Evolutionary conservation across 768 basidiomycete species (phyloP).

Genomic region (Naganishia antarctica): DNA sequence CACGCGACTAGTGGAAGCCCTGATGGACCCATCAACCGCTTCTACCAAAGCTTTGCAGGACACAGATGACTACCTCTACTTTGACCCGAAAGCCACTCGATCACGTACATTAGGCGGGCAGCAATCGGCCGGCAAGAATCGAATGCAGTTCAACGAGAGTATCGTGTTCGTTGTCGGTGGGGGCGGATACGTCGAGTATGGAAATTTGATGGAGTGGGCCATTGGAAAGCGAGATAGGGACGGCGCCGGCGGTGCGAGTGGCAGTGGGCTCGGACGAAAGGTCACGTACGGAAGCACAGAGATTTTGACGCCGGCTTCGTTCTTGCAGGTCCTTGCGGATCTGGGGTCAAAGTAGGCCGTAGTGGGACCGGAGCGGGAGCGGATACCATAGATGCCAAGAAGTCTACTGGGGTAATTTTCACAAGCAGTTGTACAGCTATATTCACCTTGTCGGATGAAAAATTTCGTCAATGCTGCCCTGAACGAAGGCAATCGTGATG

Average conservation of each 20-base stretch:
- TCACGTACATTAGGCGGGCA: constrained; percentile 52
- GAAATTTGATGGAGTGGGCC: constrained; percentile 93
- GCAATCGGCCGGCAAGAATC: constrained; percentile 53
- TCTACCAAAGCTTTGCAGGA: constrained; percentile 91
- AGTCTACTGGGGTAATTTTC: too few relatives aligned
- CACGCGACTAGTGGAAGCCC: constrained; percentile 85
- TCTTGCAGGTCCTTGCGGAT: constrained; percentile 65
- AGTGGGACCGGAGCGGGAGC: too few relatives aligned
- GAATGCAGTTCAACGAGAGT: constrained; percentile 68
- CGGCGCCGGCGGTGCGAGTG: constrained; percentile 33
- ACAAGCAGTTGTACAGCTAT: too few relatives aligned
- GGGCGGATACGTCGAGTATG: constrained; percentile 94
- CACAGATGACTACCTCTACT: constrained; percentile 90
- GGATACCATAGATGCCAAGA: too few relatives aligned
- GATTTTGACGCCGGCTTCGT: constrained; percentile 81
- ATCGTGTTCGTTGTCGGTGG: constrained; percentile 94
- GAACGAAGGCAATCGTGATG: too few relatives aligned
- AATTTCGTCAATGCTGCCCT: too few relatives aligned
- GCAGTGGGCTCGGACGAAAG: constrained; percentile 59
- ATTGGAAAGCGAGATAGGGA: constrained; percentile 34
- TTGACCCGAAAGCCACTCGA: constrained; percentile 81
- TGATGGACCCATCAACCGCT: constrained; percentile 94
- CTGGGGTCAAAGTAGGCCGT: constrained; percentile 36
- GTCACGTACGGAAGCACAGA: constrained; percentile 95
- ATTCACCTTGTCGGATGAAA: too few relatives aligned